Evolutionary conservation across 1,139 yeast species (phyloP).

Genomic region (Yamadazyma atmosphaerica): DNA sequence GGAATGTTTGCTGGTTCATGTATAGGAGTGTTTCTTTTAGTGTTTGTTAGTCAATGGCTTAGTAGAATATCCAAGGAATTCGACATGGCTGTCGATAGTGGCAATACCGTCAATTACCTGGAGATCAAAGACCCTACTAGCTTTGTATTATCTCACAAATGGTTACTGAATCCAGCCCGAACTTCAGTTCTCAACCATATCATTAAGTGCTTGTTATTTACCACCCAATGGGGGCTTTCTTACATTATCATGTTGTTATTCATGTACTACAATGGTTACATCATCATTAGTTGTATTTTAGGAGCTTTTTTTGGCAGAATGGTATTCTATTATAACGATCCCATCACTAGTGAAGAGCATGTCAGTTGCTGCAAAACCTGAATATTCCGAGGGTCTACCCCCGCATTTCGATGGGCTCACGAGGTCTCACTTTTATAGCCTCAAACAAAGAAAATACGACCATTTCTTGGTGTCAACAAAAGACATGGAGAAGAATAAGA

Average conservation of each 20-base stretch:
- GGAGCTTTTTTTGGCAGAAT: conserved; percentile 64
- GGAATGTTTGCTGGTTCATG: conserved; percentile 74
- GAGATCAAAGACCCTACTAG: conserved; percentile 22
- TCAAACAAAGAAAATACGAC: not conserved
- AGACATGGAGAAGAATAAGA: not conserved
- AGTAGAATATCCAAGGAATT: conserved; percentile 58
- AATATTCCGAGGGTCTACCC: too few species aligned
- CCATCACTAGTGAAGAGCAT: conserved; percentile 27
- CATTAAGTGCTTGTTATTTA: conserved; percentile 48
- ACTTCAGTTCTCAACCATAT: conserved; percentile 52
- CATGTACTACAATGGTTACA: conserved; percentile 74
- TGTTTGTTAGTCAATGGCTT: conserved; percentile 57
- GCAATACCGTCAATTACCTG: not conserved
- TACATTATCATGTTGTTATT: conserved; percentile 68
- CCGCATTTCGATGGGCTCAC: too few species aligned
- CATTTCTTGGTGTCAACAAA: not conserved
- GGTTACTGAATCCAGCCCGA: conserved; percentile 27
- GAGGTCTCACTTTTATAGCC: not conserved
- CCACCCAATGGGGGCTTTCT: conserved; percentile 61
- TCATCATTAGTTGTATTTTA: conserved; percentile 59
- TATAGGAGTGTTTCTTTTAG: conserved; percentile 61
- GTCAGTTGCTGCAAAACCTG: conserved; percentile 19
- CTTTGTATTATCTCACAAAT: conserved; percentile 38
- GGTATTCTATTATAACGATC: conserved; percentile 46
- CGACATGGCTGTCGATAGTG: conserved; percentile 18